Conservation (phyloP, 2,329 filamentous ascomycete genomes). For the Penicillium glabrum region DNA sequence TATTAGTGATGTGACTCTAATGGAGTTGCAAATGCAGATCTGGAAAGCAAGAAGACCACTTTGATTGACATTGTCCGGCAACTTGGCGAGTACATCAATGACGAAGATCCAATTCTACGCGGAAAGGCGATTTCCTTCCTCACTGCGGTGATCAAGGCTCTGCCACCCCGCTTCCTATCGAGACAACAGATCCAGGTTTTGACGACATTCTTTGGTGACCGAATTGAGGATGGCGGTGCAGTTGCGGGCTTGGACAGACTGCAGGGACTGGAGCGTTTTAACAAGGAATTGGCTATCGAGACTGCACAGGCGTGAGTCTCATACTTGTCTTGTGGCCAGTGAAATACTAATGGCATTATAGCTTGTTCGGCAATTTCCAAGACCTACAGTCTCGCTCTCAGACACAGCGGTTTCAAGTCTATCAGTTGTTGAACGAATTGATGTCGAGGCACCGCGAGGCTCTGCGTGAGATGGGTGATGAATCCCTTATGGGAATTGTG, state of each 20-base stretch:
- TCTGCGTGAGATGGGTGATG: slow-evolving; percentile 57
- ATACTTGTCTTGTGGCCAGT: slow-evolving; percentile 27
- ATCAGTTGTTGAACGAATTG: slow-evolving; percentile 61
- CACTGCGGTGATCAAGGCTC: slow-evolving; percentile 44
- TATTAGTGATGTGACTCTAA: slow-evolving; percentile 11
- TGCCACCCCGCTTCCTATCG: slow-evolving; percentile 57
- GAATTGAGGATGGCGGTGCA: slow-evolving; percentile 63
- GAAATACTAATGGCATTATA: slow-evolving; percentile 26
- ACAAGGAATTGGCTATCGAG: slow-evolving; percentile 54
- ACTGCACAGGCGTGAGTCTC: slow-evolving; percentile 50
- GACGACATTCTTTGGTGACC: slow-evolving; percentile 64
- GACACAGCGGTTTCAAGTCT: slow-evolving; percentile 63
- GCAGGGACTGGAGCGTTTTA: slow-evolving; percentile 61
- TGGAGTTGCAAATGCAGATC: slow-evolving; percentile 41
- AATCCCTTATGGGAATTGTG: slow-evolving; percentile 62
- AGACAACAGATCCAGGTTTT: slow-evolving; percentile 63
- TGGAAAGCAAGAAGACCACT: slow-evolving; percentile 60
- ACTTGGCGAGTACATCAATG: slow-evolving; percentile 66
- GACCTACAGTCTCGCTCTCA: slow-evolving; percentile 62
- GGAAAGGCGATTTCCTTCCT: slow-evolving; percentile 56
- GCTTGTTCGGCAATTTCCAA: slow-evolving; percentile 53
- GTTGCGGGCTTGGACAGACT: slow-evolving; percentile 60
- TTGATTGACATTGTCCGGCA: slow-evolving; percentile 64
- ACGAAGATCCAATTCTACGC: slow-evolving; percentile 60
- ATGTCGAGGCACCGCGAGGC: slow-evolving; percentile 61